Evolutionary conservation across 352 stramenopile genomes (phyloP), one percentile per base, ranked within the genome.

Genomic region (Elongisporangium prolatum): DNA sequence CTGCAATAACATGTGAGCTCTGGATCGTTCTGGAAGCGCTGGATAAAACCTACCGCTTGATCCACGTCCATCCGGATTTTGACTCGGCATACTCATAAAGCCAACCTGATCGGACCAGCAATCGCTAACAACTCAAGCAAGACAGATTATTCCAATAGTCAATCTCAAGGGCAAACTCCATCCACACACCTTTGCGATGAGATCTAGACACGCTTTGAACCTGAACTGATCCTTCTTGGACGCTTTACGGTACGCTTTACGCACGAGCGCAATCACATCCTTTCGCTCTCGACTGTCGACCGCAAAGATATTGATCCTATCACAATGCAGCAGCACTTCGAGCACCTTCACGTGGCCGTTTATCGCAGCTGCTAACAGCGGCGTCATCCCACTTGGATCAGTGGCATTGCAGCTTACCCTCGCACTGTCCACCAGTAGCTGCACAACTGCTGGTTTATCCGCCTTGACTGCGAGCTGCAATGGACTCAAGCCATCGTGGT

Each of bases 321-420:
- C 34, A 11, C 34, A 17, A 17, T 17, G 17, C 34, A 44, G 34
- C 34, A 44, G 34, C 34, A 44, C 34, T 11, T 44, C 34, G 10
- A 17, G 10, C 1, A 17, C 34, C 17, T 44, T 2, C 34, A 17
- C 34, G 34, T 44, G 10, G 34, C 34, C 34, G 10, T 44, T 17
- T 2, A 17, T 44, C 5, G 34, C 34, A 17, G 34, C 34, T 4
- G 11, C 1, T 44, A 17, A 77, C 51, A 96, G 68, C 48, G 85
- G 77, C 52, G 81, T 87, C 21, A 69, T 74, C 48, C 84, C 84
- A 44, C 84, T 72, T 6, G 67, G 28, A 56, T 93, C 86, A 21
- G 72, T 58, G 16, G 60, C 69, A 21, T 90, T 90, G 40, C 69
- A 69, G 56, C 92, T 67, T 9, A 77, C 34, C 1, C 34, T 1